These are phyloP conservation scores for Erodium texanum DNA, from an alignment of 441 rosid genomes.

Conservation along the genomic window DNA sequence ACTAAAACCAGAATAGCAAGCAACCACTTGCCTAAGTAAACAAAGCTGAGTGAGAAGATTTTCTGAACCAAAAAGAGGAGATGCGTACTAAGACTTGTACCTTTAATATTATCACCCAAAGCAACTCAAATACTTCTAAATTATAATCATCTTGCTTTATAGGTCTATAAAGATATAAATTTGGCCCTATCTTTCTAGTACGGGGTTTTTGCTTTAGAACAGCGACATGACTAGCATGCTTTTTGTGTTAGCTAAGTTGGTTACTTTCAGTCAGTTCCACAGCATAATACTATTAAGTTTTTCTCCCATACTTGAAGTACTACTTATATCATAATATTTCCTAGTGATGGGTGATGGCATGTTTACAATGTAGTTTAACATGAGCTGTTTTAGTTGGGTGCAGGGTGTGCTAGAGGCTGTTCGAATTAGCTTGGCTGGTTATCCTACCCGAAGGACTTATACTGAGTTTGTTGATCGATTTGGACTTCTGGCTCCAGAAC, in stretches of 20 bases:
- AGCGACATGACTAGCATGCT: too few species aligned
- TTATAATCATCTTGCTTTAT: too few species aligned
- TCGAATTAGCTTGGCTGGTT: conserved; percentile 97
- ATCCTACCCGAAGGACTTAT: conserved; percentile 85
- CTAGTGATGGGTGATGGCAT: not conserved
- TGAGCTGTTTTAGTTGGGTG: conserved; percentile 14
- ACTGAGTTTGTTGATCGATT: conserved; percentile 93
- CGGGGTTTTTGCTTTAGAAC: too few species aligned
- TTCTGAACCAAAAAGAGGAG: too few species aligned
- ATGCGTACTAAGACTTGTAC: too few species aligned
- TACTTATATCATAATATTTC: not conserved
- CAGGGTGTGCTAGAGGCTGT: conserved; percentile 99
- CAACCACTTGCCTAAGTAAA: too few species aligned
- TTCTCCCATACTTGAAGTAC: not conserved
- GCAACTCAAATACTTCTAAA: too few species aligned
- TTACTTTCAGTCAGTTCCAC: not conserved
- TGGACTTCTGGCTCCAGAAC: conserved; percentile 70
- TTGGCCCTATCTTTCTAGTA: too few species aligned
- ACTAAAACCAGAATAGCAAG: too few species aligned
- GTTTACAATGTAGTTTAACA: not conserved
- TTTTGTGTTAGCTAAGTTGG: not conserved
- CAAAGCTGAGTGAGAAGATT: too few species aligned
- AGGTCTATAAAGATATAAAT: too few species aligned
- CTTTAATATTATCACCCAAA: too few species aligned
- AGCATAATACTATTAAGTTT: not conserved